Base-by-base conservation (phyloP, 75 land plant genomes). In the Pinus albicaulis region DNA sequence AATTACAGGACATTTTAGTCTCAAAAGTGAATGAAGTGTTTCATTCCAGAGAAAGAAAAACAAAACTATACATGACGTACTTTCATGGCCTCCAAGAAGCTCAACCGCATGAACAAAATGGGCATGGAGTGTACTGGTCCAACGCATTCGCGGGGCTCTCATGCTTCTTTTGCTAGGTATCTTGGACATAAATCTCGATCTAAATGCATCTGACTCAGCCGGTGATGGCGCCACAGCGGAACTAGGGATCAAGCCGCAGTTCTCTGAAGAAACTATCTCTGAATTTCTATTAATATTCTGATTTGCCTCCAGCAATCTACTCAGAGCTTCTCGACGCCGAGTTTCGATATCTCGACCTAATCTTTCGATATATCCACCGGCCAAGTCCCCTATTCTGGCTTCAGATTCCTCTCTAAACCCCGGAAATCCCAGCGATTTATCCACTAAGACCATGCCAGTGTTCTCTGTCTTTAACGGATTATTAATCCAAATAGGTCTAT, bases 61-160 rank as follows among this genome's bases (percentile, higher is more conserved):
- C 61, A 20, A 59, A 59, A 59, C 22, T 22, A 59, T 20, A 59
- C 1, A 59, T 59, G 61, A 28, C 87, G 70, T 86, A 94, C 98
- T 86, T 78, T 94, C 98, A 88, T 94, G 98, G 65, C 98, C 98
- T 3, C 98, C 98, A 22, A 94, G 96, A 63, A 92, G 95, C 87
- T 94, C 90, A 71, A 94, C 98, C 0, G 98, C 96, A 63, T 94
- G 93, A 16, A 94, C 93, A 59, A 94, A 94, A 80, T 90, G 98
- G 44, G 98, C 89, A 71, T 94, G 98, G 24, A 94, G 93, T 0
- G 93, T 87, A 14, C 91, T 82, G 2, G 98, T 94, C 98, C 98
- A 94, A 74, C 98, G 76, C 98, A 94, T 94, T 58, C 98, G 87
- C 2, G 98, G 98, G 41, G 93, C 96, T 48, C 96, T 79, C 24